Evolutionary conservation across 129 eudicot species (phyloP).

Genomic region (Saposhnikovia divaricata): DNA sequence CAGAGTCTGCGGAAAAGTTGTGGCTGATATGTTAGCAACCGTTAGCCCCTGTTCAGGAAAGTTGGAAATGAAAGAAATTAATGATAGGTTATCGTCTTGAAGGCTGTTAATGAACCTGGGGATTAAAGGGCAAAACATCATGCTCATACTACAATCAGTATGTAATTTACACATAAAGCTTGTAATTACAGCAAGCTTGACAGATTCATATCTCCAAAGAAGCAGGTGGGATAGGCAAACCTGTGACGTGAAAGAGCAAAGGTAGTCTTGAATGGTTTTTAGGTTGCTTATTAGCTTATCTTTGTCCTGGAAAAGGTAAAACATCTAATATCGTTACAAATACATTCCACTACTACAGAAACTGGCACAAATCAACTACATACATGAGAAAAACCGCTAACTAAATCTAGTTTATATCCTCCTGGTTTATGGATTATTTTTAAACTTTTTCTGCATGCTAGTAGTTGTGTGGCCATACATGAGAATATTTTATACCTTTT

Average conservation of each 20-base stretch:
- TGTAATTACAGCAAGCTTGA: not conserved
- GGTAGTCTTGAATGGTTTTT: constrained; percentile 85
- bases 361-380: not conserved
- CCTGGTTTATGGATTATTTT: not conserved
- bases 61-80: not conserved
- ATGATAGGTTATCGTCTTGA: not conserved
- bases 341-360: not conserved
- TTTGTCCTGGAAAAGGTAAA: constrained; percentile 51
- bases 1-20: constrained; percentile 91
- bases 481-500: not conserved
- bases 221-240: constrained; percentile 21
- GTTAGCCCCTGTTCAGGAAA: constrained; percentile 57
- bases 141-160: not conserved
- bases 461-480: not conserved
- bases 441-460: not conserved
- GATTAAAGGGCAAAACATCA: not conserved
- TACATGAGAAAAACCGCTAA: not conserved
- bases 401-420: not conserved
- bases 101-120: not conserved
- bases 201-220: not conserved
- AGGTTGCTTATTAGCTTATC: constrained; percentile 71
- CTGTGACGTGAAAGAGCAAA: constrained; percentile 93
- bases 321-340: not conserved
- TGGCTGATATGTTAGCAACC: constrained; percentile 87
- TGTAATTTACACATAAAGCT: not conserved